phyloP scores from a whole-genome alignment of 169 alveolate genomes.

The Eimeria tenella region DNA sequence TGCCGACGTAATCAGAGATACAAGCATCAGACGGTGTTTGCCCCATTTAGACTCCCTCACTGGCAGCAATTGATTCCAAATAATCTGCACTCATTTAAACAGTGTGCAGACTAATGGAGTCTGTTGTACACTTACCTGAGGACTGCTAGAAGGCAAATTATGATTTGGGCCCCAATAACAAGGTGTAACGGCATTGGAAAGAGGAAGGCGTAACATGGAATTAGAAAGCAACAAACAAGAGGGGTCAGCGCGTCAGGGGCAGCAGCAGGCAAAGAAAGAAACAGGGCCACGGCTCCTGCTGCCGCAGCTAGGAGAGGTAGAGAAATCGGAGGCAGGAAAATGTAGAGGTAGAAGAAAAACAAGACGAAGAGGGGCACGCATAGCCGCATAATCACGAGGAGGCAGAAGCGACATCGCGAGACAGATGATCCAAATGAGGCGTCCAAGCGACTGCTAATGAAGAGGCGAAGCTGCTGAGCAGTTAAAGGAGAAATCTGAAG shows the following conservation, averaged over 20 bases:
- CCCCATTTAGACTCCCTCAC: too few species aligned
- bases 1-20: not conserved
- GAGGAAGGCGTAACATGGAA: conserved; percentile 46
- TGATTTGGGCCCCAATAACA: not conserved
- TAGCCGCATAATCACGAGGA: conserved; percentile 16
- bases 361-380: not conserved
- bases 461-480: conserved; percentile 15
- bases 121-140: not conserved
- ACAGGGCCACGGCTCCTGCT: conserved; percentile 10
- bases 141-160: not conserved
- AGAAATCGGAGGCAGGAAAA: conserved; percentile 16
- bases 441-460: conserved; percentile 10
- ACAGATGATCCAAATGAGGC: not conserved
- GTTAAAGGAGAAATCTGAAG: conserved; percentile 17
- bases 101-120: too few species aligned
- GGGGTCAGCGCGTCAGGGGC: conserved; percentile 25
- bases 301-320: conserved; percentile 19
- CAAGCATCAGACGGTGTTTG: not conserved
- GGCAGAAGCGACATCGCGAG: not conserved
- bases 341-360: not conserved
- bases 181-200: not conserved
- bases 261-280: conserved; percentile 21
- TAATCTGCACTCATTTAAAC: too few species aligned
- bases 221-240: not conserved
- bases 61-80: too few species aligned